phyloP scores from a whole-genome alignment of 2,329 filamentous ascomycete genomes.

The Ampelomyces quisqualis region DNA sequence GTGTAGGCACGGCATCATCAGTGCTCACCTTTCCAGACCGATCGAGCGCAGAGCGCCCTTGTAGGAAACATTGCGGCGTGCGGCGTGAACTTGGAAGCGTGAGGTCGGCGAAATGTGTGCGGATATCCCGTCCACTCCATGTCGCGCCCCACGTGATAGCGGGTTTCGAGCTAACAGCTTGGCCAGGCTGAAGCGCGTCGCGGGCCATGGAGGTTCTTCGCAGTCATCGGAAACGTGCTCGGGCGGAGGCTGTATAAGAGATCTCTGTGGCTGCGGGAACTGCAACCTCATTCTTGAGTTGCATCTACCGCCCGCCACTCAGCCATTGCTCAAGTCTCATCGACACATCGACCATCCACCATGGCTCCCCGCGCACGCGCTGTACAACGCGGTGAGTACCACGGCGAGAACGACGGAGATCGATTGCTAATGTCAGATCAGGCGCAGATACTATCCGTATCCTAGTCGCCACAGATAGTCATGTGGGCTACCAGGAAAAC shows the following conservation, averaged over 20 bases:
- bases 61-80: constrained; percentile 65
- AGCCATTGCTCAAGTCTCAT: too few species aligned
- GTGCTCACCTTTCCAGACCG: constrained; percentile 79
- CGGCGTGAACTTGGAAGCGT: constrained; percentile 19
- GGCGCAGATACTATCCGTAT: constrained; percentile 87
- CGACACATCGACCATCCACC: too few species aligned
- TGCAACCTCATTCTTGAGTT: too few species aligned
- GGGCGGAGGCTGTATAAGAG: too few species aligned
- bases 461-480: constrained; percentile 91
- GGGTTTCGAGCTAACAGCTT: constrained; percentile 24
- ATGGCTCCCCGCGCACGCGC: constrained; percentile 34
- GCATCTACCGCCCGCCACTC: too few species aligned
- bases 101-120: constrained; percentile 29
- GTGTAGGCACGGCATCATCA: neutral
- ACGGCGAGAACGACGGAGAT: too few species aligned
- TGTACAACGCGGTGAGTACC: constrained; percentile 30
- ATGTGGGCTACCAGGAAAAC: constrained; percentile 94
- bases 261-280: too few species aligned
- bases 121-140: constrained; percentile 18
- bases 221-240: too few species aligned
- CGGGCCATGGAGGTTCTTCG: too few species aligned
- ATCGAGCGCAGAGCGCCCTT: constrained; percentile 64
- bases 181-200: constrained; percentile 37
- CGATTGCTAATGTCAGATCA: constrained; percentile 17
- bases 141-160: constrained; percentile 30